Conservation (phyloP, 164 flowering plant genomes). For the Nelumbo lutea region DNA sequence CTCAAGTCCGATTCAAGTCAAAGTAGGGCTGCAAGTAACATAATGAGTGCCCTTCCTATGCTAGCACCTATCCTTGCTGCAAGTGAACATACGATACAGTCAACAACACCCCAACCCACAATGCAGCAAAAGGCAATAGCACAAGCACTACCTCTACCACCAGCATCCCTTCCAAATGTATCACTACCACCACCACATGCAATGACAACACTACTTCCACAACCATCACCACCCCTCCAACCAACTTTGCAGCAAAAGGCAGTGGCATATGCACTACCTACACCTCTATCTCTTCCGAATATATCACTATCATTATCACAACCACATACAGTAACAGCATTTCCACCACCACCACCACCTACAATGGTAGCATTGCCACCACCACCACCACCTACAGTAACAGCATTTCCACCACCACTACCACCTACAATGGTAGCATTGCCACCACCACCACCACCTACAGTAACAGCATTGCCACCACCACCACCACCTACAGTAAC, state of each 20-base stretch:
- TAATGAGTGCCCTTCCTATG: no score
- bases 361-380: background rate
- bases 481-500: background rate
- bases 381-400: slow-evolving; percentile 8
- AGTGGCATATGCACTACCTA: background rate
- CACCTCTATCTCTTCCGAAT: background rate
- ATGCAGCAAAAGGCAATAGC: no score
- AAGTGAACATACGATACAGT: no score
- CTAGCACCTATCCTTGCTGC: no score
- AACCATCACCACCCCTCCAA: background rate
- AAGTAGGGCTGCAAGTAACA: no score
- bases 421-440: slow-evolving; percentile 5
- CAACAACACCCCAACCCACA: no score
- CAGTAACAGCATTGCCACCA: background rate
- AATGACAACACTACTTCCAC: background rate
- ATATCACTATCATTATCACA: slow-evolving; percentile 8
- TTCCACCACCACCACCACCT: slow-evolving; percentile 12
- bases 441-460: slow-evolving; percentile 1
- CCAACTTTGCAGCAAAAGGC: no score
- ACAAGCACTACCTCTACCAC: background rate
- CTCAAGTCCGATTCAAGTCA: slow-evolving; percentile 5
- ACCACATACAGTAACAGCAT: background rate
- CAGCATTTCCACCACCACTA: slow-evolving; percentile 2
- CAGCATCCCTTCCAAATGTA: slow-evolving; percentile 2
- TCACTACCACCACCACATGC: slow-evolving; percentile 5